Evolutionary conservation across 345 rosid species (phyloP).

Genomic region (Ricinus communis): DNA sequence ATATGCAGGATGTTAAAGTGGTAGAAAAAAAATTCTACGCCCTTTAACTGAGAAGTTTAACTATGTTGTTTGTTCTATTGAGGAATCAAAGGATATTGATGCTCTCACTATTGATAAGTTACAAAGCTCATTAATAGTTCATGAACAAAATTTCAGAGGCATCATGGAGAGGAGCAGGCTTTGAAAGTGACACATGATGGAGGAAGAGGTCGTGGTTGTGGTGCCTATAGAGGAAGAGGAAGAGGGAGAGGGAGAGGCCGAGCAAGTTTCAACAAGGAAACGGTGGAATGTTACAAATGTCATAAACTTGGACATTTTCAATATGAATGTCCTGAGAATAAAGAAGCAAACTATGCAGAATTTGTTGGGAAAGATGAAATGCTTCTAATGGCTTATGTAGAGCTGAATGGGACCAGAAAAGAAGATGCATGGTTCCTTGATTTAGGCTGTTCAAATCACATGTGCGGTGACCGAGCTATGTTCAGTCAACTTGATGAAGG

Average conservation of each 20-base stretch:
- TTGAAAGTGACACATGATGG: not conserved
- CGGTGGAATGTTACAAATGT: not conserved
- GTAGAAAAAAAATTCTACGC: not conserved
- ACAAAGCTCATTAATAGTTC: constrained; percentile 6
- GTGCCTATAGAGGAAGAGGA: not conserved
- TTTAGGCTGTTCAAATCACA: constrained; percentile 9
- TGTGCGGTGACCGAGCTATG: not conserved
- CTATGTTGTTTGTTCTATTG: not conserved
- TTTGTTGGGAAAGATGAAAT: constrained; percentile 4
- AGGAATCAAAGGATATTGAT: not conserved
- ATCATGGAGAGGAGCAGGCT: not conserved
- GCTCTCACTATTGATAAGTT: not conserved
- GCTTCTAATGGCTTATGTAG: constrained; percentile 7
- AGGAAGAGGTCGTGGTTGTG: not conserved
- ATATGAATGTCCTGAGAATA: not conserved
- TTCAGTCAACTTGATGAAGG: not conserved
- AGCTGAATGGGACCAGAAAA: not conserved
- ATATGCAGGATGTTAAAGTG: not conserved
- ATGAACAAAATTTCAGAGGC: constrained; percentile 3
- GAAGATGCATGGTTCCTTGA: constrained; percentile 6
- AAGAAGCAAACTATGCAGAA: constrained; percentile 4
- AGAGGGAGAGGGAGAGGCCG: constrained; percentile 4
- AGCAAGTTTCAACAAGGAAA: not conserved
- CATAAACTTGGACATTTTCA: constrained; percentile 9
- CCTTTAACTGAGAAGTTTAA: not conserved